phyloP scores from a whole-genome alignment of 176 grass and related monocot species.

The Bromus sterilis region DNA sequence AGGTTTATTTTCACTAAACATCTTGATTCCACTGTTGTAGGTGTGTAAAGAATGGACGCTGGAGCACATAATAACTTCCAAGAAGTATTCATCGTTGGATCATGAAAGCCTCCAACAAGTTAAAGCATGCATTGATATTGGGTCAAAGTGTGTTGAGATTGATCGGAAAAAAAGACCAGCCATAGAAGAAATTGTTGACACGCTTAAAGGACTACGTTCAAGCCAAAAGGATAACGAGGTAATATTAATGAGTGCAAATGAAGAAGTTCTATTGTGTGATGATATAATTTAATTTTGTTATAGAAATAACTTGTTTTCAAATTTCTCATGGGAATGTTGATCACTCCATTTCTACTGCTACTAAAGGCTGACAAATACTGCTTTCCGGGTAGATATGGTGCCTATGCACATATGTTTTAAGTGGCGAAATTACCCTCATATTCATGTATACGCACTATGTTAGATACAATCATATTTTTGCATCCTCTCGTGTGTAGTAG shows the following conservation, averaged over 20 bases:
- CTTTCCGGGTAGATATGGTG: background rate
- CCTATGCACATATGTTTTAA: background rate
- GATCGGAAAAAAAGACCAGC: background rate
- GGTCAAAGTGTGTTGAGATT: background rate
- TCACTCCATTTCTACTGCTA: background rate
- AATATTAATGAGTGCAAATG: background rate
- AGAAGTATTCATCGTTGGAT: conserved; percentile 4
- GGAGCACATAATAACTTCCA: background rate
- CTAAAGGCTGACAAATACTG: background rate
- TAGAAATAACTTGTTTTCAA: background rate
- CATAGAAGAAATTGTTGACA: background rate
- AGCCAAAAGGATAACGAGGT: background rate
- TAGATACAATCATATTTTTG: background rate
- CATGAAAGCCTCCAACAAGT: background rate
- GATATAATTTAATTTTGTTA: background rate
- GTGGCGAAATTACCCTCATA: background rate
- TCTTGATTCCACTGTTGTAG: background rate
- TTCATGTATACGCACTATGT: background rate
- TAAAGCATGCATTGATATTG: background rate
- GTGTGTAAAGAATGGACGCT: conserved; percentile 10
- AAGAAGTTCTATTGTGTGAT: background rate
- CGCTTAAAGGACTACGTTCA: background rate
- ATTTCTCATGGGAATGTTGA: background rate
- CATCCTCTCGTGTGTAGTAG: background rate
- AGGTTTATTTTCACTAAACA: background rate